Percentiles rank a stretch among this genome's conserved stretches.
Conservation (phyloP, 306 rosid species). For the Bauhinia variegata region DNA sequence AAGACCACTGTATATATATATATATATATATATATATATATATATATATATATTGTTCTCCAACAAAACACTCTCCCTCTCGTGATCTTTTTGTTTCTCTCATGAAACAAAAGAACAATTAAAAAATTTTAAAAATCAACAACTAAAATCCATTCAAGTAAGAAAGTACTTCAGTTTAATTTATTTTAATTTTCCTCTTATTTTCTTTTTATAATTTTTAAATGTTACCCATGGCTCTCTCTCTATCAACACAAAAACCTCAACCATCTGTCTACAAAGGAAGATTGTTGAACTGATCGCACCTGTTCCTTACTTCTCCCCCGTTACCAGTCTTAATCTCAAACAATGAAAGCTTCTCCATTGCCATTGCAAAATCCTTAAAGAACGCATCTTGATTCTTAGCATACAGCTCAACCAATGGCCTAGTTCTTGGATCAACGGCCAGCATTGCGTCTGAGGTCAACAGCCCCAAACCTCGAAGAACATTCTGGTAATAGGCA, state of each 20-base stretch:
- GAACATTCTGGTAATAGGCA: constrained; percentile 43
- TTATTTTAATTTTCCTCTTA: too few relatives aligned
- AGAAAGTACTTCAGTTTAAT: too few relatives aligned
- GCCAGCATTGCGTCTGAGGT: constrained; percentile 36
- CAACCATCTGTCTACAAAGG: neutral
- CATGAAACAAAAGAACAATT: too few relatives aligned
- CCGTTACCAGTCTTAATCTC: constrained; percentile 40
- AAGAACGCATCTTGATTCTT: constrained; percentile 43
- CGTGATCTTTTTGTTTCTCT: too few relatives aligned
- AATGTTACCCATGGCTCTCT: neutral
- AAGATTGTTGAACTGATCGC: constrained; percentile 47
- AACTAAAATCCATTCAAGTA: too few relatives aligned
- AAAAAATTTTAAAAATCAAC: too few relatives aligned
- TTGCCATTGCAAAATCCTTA: constrained; percentile 43
- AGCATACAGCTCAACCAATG: constrained; percentile 49
- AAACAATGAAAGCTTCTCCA: constrained; percentile 45
- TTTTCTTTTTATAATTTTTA: too few relatives aligned
- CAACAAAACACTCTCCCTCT: too few relatives aligned
- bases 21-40: too few relatives aligned
- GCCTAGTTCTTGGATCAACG: constrained; percentile 52
- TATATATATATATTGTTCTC: too few relatives aligned
- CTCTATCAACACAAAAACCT: neutral
- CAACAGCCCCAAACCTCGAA: constrained; percentile 48
- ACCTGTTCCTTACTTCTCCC: constrained; percentile 51
- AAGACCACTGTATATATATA: too few relatives aligned